Conservation (phyloP, 495 filamentous ascomycete genomes). For the Penicilliopsis zonata region DNA sequence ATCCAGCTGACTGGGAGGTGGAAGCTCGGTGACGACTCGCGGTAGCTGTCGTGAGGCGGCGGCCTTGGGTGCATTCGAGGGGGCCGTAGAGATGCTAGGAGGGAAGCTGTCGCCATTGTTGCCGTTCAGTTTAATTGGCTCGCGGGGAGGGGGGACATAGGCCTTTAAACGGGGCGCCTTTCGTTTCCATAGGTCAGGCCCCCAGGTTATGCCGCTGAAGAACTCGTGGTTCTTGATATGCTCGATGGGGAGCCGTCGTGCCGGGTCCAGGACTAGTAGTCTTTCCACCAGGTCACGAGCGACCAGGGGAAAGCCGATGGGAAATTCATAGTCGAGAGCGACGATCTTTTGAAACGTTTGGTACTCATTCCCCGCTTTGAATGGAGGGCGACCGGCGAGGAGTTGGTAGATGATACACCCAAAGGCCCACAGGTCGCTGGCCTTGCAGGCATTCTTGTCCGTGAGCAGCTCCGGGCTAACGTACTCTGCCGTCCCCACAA, state of each 20-base stretch:
- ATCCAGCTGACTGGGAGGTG: conserved; percentile 90
- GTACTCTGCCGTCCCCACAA: conserved; percentile 97
- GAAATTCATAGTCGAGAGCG: conserved; percentile 85
- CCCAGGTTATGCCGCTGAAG: conserved; percentile 84
- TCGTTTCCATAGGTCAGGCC: conserved; percentile 74
- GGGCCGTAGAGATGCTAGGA: conserved; percentile 36
- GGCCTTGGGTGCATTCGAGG: conserved; percentile 22
- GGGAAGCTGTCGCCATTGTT: conserved; percentile 28
- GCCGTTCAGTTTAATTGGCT: conserved; percentile 70
- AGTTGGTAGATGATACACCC: conserved; percentile 99
- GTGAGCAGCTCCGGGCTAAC: conserved; percentile 93
- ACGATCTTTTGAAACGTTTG: conserved; percentile 98
- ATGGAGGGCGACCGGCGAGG: conserved; percentile 83
- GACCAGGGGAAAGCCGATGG: conserved; percentile 74
- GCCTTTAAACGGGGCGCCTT: conserved; percentile 84
- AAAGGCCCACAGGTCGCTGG: conserved; percentile 97
- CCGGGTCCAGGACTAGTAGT: conserved; percentile 81
- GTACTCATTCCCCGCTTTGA: conserved; percentile 97
- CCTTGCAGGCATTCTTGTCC: conserved; percentile 94
- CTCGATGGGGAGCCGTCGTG: conserved; percentile 79
- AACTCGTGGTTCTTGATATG: conserved; percentile 97
- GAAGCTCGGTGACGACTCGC: conserved; percentile 86
- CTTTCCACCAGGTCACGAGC: conserved; percentile 89
- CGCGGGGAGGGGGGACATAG: conserved; percentile 68
- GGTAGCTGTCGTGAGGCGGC: conserved; percentile 48